Base-by-base conservation (phyloP, 805 yeast species). In the Kuraishia cidri region DNA sequence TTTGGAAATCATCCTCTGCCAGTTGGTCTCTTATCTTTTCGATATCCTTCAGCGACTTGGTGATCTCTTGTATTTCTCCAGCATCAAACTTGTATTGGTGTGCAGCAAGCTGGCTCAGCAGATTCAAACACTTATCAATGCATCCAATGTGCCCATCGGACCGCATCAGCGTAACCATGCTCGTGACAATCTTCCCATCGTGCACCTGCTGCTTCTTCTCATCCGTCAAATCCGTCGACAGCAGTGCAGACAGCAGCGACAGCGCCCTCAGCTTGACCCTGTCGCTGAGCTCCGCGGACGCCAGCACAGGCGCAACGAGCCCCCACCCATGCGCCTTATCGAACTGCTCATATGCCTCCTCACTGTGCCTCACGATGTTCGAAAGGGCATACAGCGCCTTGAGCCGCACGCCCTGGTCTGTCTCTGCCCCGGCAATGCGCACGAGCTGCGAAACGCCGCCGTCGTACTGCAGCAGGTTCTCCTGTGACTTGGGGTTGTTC, bases 311-410 rank as follows among this genome's bases (percentile, higher is more conserved):
- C 1, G 64, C 53, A 12, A 79, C 47, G 11, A 70, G 44, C 4
- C 60, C 58, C 80, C 94, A 80, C 6, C 97, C 97, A 12, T 69
- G 52, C 4, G 53, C 42, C 20, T 60, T 51, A 26, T 62, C 70
- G 45, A 92, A 90, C 38, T 61, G 50, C 4, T 60, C 56, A 37
- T 74, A 75, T 3, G 76, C 79, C 0, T 56, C 58, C 18, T 59
- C 55, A 47, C 75, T 78, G 56, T 90, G 88, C 48, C 94, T 73
- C 5, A 86, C 55, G 10, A 78, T 62, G 25, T 79, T 75, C 1
- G 94, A 72, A 12, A 90, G 56, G 0, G 97, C 95, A 50, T 82
- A 84, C 18, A 87, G 49, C 0, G 85, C 76, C 51, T 88, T 88
- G 22, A 70, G 53, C 33, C 69, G 62, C 18, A 75, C 69, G 3